phyloP scores from a whole-genome alignment of 1,284 basidiomycete species.

The Inonotus obliquus region DNA sequence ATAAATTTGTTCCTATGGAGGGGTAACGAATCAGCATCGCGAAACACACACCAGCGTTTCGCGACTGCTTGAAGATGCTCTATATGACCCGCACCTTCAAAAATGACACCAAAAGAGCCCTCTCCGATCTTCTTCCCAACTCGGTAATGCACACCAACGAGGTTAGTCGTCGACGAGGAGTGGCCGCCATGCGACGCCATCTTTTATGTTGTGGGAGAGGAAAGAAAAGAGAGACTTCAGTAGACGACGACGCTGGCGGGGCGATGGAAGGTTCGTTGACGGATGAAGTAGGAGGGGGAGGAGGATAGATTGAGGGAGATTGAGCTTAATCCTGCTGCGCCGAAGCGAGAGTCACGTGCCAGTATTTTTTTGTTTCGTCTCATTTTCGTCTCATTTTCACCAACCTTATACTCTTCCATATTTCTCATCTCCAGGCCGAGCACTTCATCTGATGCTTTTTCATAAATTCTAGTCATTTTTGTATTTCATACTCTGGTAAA shows the following conservation, averaged over 20 bases:
- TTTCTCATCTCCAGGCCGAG: neutral
- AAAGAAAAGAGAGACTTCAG: constrained; percentile 5
- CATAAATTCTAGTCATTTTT: neutral
- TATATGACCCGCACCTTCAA: constrained; percentile 63
- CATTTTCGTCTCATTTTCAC: neutral
- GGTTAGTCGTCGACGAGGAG: constrained; percentile 47
- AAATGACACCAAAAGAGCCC: constrained; percentile 96
- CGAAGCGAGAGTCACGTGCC: neutral
- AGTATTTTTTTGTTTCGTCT: neutral
- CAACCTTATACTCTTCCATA: neutral
- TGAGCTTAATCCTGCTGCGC: neutral
- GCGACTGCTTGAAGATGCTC: neutral
- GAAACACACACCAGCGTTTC: constrained; percentile 1
- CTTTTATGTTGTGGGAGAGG: constrained; percentile 21
- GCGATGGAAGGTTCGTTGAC: neutral
- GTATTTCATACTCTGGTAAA: neutral
- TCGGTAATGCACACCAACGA: constrained; percentile 81
- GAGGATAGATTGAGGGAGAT: neutral
- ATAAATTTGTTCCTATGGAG: constrained; percentile 80
- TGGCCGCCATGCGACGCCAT: constrained; percentile 33
- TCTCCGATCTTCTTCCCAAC: constrained; percentile 83
- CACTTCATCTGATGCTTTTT: neutral
- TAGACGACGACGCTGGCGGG: neutral
- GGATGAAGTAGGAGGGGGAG: neutral
- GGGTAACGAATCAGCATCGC: neutral